phyloP scores from a whole-genome alignment of 371 early-diverging fungal genomes.

The Mucor mucedo region DNA sequence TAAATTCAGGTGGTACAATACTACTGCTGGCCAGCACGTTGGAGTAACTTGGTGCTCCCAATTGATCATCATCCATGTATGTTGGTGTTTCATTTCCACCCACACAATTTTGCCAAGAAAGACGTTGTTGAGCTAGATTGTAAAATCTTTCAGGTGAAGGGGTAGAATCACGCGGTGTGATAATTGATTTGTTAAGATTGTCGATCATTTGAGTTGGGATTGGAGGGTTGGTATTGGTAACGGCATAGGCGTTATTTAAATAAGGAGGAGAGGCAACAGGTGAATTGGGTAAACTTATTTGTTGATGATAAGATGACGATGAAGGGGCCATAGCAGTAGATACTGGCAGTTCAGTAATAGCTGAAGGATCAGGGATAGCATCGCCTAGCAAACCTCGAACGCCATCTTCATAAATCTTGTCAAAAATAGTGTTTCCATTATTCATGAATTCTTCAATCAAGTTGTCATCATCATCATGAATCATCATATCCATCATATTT shows the following conservation, averaged over 20 bases:
- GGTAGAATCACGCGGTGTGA: conserved; percentile 31
- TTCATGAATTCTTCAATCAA: conserved; percentile 51
- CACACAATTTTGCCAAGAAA: conserved; percentile 37
- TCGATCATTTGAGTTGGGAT: conserved; percentile 7
- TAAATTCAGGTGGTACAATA: conserved; percentile 34
- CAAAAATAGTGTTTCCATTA: conserved; percentile 57
- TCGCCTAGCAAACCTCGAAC: conserved; percentile 47
- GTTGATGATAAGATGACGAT: conserved; percentile 1
- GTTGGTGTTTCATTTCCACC: conserved; percentile 31
- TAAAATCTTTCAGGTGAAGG: conserved; percentile 55
- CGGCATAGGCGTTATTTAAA: not conserved
- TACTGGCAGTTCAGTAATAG: not conserved
- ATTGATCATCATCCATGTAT: conserved; percentile 17
- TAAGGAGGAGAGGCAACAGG: conserved; percentile 26
- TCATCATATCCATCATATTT: conserved; percentile 1
- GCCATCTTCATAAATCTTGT: conserved; percentile 62
- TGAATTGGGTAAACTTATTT: conserved; percentile 24
- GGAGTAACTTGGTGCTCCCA: not conserved
- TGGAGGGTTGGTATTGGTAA: not conserved
- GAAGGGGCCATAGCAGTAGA: not conserved
- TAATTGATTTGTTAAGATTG: conserved; percentile 3
- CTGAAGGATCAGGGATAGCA: conserved; percentile 18
- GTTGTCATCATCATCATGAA: conserved; percentile 28
- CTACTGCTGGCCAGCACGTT: not conserved
- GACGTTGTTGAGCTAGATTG: conserved; percentile 47